phyloP scores from a whole-genome alignment of 495 filamentous ascomycete species.

The Neurospora intermedia region DNA sequence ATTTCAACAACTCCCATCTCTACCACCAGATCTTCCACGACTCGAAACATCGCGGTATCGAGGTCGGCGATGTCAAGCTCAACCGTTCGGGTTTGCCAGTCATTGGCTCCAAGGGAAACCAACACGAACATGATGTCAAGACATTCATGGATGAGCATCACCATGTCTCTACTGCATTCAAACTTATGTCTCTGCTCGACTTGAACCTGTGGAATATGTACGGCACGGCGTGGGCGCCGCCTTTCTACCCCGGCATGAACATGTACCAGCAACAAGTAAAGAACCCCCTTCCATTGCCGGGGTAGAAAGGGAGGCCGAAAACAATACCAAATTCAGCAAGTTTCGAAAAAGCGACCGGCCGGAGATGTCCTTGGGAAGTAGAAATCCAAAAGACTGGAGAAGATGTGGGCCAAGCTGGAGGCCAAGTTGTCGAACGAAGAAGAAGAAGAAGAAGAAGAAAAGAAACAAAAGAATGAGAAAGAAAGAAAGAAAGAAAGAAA shows the following conservation, averaged over 20 bases:
- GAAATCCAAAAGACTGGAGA: not conserved
- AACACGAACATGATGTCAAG: too few species aligned
- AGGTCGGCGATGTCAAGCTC: not conserved
- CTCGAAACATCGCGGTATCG: conserved; percentile 63
- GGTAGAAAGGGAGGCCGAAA: not conserved
- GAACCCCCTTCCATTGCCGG: not conserved
- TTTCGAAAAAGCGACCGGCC: not conserved
- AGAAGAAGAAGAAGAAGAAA: not conserved
- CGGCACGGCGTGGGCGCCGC: not conserved
- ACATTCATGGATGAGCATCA: too few species aligned
- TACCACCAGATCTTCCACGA: conserved; percentile 98
- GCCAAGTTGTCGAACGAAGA: not conserved
- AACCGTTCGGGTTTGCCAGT: not conserved
- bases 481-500: not conserved
- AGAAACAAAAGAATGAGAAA: too few species aligned
- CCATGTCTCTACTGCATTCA: not conserved
- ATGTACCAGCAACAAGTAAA: not conserved
- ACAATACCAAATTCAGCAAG: not conserved
- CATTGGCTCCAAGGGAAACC: too few species aligned
- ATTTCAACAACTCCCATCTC: conserved; percentile 97
- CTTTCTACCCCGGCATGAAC: not conserved
- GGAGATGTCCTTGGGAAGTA: not conserved
- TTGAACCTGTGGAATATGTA: too few species aligned
- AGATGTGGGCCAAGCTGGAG: not conserved
- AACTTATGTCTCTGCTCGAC: not conserved